phyloP scores from a whole-genome alignment of 2,329 filamentous ascomycete species.

The Podosphaera xanthii region DNA sequence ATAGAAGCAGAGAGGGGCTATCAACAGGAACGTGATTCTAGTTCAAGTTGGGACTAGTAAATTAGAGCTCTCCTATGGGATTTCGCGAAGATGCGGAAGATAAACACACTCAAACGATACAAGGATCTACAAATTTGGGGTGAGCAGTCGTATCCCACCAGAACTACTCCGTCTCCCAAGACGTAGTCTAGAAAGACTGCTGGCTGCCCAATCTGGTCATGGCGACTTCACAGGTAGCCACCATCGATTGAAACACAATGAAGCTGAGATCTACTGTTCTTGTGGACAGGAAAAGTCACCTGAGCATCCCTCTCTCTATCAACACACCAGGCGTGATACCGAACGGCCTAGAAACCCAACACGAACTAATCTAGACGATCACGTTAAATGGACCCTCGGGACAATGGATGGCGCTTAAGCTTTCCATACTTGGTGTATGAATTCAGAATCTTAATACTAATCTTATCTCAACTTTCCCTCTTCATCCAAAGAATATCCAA shows the following conservation, averaged over 20 bases:
- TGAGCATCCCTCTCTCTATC: not conserved
- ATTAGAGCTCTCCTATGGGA: too few relatives aligned
- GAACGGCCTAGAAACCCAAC: not conserved
- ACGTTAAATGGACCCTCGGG: not conserved
- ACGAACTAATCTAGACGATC: not conserved
- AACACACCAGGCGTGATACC: not conserved
- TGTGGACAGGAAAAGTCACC: not conserved
- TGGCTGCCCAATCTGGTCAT: not conserved
- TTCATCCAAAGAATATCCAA: too few relatives aligned
- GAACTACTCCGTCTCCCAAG: not conserved
- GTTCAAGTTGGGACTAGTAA: too few relatives aligned
- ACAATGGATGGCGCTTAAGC: not conserved
- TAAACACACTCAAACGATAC: not conserved
- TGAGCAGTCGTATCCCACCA: not conserved
- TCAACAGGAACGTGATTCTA: too few relatives aligned
- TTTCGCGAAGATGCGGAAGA: too few relatives aligned
- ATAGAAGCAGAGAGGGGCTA: too few relatives aligned
- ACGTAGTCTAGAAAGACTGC: not conserved
- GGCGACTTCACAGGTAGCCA: conserved; percentile 2
- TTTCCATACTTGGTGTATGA: not conserved
- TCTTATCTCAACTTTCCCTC: too few relatives aligned
- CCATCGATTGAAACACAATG: not conserved
- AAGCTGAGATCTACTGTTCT: not conserved
- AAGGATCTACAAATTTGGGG: not conserved
- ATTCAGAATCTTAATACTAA: not conserved